phyloP scores from a whole-genome alignment of 2,329 filamentous ascomycete genomes.

The Neocatenulostroma microsporum region DNA sequence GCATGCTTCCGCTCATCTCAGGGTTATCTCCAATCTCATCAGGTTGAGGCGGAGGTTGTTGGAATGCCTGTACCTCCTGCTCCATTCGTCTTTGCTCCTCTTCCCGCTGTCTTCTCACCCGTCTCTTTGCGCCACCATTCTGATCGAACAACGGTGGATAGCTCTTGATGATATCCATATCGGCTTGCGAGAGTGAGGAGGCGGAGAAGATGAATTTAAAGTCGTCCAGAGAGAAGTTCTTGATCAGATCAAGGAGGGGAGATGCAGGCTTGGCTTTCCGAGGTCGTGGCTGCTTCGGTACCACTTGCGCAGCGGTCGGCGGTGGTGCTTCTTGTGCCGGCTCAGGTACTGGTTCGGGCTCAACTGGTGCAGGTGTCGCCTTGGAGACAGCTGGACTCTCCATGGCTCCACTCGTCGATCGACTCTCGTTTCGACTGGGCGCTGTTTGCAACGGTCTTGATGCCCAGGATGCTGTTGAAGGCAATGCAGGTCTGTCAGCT shows the following conservation, averaged over 20 bases:
- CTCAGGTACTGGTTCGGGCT: conserved; percentile 1
- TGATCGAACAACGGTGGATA: conserved; percentile 77
- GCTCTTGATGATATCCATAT: conserved; percentile 45
- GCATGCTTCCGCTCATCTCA: conserved; percentile 71
- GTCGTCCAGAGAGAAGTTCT: conserved; percentile 33
- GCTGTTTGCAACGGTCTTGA: conserved; percentile 57
- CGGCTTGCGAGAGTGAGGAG: conserved; percentile 38
- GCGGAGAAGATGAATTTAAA: conserved; percentile 50
- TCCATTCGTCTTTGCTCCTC: conserved; percentile 48
- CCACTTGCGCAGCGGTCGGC: conserved; percentile 7
- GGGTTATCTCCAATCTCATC: conserved; percentile 59
- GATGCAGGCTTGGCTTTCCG: conserved; percentile 14
- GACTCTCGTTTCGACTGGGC: conserved; percentile 63
- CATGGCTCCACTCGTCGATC: conserved; percentile 71
- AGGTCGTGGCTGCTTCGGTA: conserved; percentile 9
- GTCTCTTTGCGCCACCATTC: conserved; percentile 72
- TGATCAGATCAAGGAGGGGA: conserved; percentile 33
- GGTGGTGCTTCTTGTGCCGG: conserved; percentile 1
- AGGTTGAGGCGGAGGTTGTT: conserved; percentile 36
- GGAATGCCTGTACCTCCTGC: conserved; percentile 47
- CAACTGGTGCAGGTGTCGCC: conserved; percentile 20
- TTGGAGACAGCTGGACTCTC: conserved; percentile 64
- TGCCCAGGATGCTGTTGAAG: conserved; percentile 90
- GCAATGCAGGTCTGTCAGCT: conserved; percentile 77
- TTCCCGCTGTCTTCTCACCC: conserved; percentile 60